Conservation (phyloP, 2,329 filamentous ascomycete genomes). For the Diplodia mutila region DNA sequence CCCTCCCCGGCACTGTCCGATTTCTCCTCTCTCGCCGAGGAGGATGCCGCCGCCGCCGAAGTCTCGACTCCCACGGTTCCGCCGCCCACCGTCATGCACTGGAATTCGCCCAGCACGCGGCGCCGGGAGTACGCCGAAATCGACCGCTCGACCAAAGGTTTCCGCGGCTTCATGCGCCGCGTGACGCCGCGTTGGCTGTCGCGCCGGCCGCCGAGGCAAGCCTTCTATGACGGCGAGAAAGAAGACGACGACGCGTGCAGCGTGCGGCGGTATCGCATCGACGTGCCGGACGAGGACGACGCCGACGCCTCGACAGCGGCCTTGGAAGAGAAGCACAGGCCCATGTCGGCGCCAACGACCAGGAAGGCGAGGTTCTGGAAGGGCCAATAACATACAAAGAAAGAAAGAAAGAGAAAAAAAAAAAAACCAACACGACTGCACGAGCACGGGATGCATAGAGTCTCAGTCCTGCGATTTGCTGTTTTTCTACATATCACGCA, state of each 20-base stretch:
- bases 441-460: constrained; percentile 13
- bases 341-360: constrained; percentile 3
- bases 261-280: constrained; percentile 43
- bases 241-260: constrained; percentile 38
- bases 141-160: constrained; percentile 42
- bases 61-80: constrained; percentile 17
- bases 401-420: not conserved
- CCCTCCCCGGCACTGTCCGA: constrained; percentile 9
- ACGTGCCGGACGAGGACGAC: constrained; percentile 34
- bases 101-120: constrained; percentile 43
- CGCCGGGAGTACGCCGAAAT: constrained; percentile 43
- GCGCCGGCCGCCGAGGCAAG: constrained; percentile 32
- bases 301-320: not conserved
- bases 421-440: not conserved
- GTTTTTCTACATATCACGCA: not conserved
- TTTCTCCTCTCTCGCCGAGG: not conserved
- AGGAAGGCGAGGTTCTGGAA: not conserved
- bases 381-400: not conserved
- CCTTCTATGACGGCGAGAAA: constrained; percentile 39
- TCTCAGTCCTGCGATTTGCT: not conserved
- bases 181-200: constrained; percentile 41
- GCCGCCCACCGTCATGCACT: constrained; percentile 41
- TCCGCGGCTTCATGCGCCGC: constrained; percentile 39
- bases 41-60: not conserved
- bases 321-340: constrained; percentile 6